A percentile compares a stretch with the other conserved stretches of the same genome.
Conservation (phyloP, 1,284 basidiomycete genomes). For the Marasmius sp. region DNA sequence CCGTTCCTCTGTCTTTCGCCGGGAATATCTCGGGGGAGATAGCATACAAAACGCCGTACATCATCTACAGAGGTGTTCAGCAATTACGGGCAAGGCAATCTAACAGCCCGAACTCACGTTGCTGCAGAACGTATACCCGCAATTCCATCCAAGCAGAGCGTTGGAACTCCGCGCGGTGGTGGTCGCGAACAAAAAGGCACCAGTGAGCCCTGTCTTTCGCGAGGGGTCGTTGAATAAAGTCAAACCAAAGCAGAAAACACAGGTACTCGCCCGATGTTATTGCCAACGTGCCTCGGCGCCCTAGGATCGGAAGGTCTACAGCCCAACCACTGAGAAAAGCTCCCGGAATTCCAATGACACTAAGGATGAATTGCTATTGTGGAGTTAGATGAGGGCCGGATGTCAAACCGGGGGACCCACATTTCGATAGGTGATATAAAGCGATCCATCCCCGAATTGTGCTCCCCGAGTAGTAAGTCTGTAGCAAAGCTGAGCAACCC, state of each 20-base stretch:
- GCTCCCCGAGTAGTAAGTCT: constrained; percentile 59
- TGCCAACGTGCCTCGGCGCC: constrained; percentile 62
- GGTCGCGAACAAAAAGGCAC: constrained; percentile 66
- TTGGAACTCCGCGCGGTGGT: constrained; percentile 66
- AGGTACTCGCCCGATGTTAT: constrained; percentile 41
- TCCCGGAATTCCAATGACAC: constrained; percentile 70
- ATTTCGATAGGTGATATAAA: constrained; percentile 65
- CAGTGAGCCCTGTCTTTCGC: constrained; percentile 51
- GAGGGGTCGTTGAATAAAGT: constrained; percentile 31
- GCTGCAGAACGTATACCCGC: constrained; percentile 61
- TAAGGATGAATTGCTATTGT: constrained; percentile 61
- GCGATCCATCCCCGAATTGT: constrained; percentile 55
- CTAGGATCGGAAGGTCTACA: constrained; percentile 59
- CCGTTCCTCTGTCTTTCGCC: constrained; percentile 70
- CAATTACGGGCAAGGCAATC: constrained; percentile 1
- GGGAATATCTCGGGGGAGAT: constrained; percentile 71
- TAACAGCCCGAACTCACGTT: constrained; percentile 38
- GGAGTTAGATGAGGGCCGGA: not conserved
- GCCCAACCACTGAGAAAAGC: constrained; percentile 59
- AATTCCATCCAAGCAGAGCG: constrained; percentile 72
- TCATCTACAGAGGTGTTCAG: constrained; percentile 40
- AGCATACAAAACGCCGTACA: constrained; percentile 76
- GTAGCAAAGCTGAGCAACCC: not conserved
- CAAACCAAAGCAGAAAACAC: constrained; percentile 11
- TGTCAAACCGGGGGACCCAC: constrained; percentile 27